Evolutionary conservation across 2,329 filamentous ascomycete genomes (phyloP).

Genomic region (Fusarium sp.): DNA sequence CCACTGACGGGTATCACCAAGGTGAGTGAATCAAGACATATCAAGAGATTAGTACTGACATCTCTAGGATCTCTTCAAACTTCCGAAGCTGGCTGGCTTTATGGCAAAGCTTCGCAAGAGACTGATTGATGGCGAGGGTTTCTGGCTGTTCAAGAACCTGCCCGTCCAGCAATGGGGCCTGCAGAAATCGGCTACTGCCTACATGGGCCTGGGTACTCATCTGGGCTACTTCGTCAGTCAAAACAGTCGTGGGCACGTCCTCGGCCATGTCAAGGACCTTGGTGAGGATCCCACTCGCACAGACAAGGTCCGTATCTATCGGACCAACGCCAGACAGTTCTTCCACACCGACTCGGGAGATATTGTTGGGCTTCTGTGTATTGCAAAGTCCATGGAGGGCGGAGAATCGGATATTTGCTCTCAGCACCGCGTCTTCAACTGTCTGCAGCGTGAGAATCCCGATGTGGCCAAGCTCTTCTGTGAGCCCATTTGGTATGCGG

Average conservation of each 20-base stretch:
- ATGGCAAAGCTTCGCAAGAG: conserved; percentile 52
- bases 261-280: conserved; percentile 88
- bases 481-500: conserved; percentile 89
- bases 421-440: conserved; percentile 84
- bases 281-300: conserved; percentile 81
- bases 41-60: neutral
- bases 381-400: conserved; percentile 80
- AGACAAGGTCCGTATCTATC: conserved; percentile 87
- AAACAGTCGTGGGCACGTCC: conserved; percentile 83
- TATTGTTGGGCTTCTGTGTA: conserved; percentile 84
- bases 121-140: conserved; percentile 82
- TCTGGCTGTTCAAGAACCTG: conserved; percentile 89
- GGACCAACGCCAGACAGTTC: conserved; percentile 73
- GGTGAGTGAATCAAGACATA: neutral
- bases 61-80: conserved; percentile 51
- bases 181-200: conserved; percentile 82
- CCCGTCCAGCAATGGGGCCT: conserved; percentile 80
- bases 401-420: conserved; percentile 86
- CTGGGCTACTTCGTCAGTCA: conserved; percentile 88
- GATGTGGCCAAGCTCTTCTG: conserved; percentile 82
- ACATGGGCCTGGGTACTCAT: conserved; percentile 87
- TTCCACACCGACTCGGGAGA: conserved; percentile 83
- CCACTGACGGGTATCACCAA: conserved; percentile 17
- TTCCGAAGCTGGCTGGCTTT: conserved; percentile 46
- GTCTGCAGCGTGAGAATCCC: conserved; percentile 79